Evolutionary conservation across 495 filamentous ascomycete species (phyloP), one percentile per base, ranked within the genome.

Genomic region (Pseudotulostoma volvatum): DNA sequence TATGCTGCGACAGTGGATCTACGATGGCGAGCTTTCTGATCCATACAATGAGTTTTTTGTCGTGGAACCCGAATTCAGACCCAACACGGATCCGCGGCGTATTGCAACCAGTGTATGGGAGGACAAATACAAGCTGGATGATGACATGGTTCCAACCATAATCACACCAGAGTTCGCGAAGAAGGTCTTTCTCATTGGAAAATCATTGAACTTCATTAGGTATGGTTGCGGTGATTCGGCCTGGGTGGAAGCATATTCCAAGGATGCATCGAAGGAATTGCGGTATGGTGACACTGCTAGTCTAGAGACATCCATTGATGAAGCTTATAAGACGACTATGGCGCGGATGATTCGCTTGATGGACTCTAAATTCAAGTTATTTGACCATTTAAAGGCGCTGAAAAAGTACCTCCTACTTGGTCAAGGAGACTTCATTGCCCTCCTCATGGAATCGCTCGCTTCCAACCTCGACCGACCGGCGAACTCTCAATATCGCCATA

Each of bases 271-370:
- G 4, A 93, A 85, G 57, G 86, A 93, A 59, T 70, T 99, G 18
- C 72, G 71, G 38, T 95, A 99, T 56, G 90, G 90, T 33, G 88
- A 96, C 57, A 96, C 88, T 2, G 83, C 86, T 1, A 85, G 77
- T 3, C 66, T 99, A 3, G 84, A 93, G 49, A 73, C 76, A 1
- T 94, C 83, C 47, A 96, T 99, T 50, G 88, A 94, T 45, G 83
- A 94, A 48, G 92, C 92, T 4, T 93, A 99, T 63, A 92, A 90
- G 53, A 86, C 84, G 4, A 96, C 90, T 0, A 96, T 95, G 90
- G 82, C 81, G 30, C 77, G 88, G 5, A 68, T 99, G n/a, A 93
- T 93, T 44, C 64, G 82, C 49, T 73, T 99, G 15, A 95, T 99
- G 87, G 76, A 74, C 44, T 74, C 76, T 40, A 93, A 93, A 47